Evolutionary conservation across 2,329 filamentous ascomycete genomes (phyloP).

Genomic region (Exserohilum rostratum): DNA sequence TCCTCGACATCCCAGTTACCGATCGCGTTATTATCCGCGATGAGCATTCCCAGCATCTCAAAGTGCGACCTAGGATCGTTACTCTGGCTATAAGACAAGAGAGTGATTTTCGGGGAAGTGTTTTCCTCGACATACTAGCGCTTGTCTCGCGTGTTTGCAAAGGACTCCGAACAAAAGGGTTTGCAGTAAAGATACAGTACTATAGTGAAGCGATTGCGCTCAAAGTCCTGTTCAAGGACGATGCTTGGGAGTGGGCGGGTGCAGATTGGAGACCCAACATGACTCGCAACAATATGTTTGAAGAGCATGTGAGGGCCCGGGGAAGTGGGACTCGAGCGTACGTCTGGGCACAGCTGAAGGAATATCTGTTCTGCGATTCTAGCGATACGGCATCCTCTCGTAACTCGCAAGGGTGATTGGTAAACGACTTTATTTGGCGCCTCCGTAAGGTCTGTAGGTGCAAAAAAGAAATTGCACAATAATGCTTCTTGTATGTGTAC

Average conservation of each 20-base stretch:
- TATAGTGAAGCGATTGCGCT: conserved; percentile 6
- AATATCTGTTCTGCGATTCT: background rate
- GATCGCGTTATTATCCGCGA: conserved; percentile 5
- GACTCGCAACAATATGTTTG: background rate
- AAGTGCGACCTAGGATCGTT: background rate
- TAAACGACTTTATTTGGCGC: background rate
- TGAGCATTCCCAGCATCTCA: background rate
- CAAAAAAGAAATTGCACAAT: too few species aligned
- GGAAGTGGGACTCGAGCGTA: background rate
- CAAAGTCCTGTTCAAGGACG: conserved; percentile 5
- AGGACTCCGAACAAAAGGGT: conserved; percentile 5
- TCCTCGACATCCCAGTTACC: background rate
- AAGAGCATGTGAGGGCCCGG: too few species aligned
- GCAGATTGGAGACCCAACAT: conserved; percentile 8
- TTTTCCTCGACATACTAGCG: background rate
- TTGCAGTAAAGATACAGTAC: conserved; percentile 10
- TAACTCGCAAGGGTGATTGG: background rate
- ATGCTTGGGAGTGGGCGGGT: conserved; percentile 8
- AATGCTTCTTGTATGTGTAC: too few species aligned
- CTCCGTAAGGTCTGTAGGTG: too few species aligned
- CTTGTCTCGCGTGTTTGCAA: conserved; percentile 8
- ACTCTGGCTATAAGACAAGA: conserved; percentile 9
- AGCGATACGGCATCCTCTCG: background rate
- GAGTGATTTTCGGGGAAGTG: background rate
- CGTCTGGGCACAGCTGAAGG: conserved; percentile 2